Conservation (phyloP, 2,329 filamentous ascomycete species). For the Didymella exigua region DNA sequence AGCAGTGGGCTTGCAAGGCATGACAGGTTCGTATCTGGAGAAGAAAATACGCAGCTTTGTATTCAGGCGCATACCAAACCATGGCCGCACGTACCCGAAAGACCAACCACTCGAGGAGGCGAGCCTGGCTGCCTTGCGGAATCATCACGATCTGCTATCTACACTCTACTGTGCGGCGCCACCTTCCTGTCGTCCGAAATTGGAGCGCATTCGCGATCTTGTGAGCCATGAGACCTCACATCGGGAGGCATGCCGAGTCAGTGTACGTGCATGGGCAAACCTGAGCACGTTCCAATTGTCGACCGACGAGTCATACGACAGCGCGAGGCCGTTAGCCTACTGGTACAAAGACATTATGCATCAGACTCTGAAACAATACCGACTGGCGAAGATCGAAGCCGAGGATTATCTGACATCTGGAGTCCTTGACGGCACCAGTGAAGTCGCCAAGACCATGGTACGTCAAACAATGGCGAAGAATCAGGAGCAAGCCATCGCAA, state of each 20-base stretch:
- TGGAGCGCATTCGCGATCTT: conserved; percentile 59
- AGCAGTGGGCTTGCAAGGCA: conserved; percentile 55
- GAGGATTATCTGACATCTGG: conserved; percentile 57
- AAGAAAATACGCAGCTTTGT: conserved; percentile 63
- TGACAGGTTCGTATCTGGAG: conserved; percentile 55
- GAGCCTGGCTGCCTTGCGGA: conserved; percentile 63
- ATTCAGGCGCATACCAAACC: conserved; percentile 65
- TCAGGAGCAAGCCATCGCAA: conserved; percentile 62
- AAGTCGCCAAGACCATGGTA: conserved; percentile 55
- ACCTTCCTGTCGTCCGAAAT: conserved; percentile 57
- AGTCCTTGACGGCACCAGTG: conserved; percentile 42
- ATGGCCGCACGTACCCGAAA: conserved; percentile 65
- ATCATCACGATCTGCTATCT: conserved; percentile 66
- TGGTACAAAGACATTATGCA: conserved; percentile 62
- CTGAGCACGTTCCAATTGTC: conserved; percentile 63
- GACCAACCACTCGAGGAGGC: conserved; percentile 59
- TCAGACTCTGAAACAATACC: conserved; percentile 61
- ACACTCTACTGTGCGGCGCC: conserved; percentile 65
- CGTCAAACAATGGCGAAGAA: conserved; percentile 61
- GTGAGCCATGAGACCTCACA: conserved; percentile 64
- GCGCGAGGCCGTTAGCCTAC: conserved; percentile 56
- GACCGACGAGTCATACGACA: conserved; percentile 53
- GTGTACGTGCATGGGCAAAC: conserved; percentile 63
- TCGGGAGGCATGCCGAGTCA: conserved; percentile 64
- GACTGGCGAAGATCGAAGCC: conserved; percentile 61